Evolutionary conservation across 768 basidiomycete genomes (phyloP).

Genomic region (Gymnopilus junonius): DNA sequence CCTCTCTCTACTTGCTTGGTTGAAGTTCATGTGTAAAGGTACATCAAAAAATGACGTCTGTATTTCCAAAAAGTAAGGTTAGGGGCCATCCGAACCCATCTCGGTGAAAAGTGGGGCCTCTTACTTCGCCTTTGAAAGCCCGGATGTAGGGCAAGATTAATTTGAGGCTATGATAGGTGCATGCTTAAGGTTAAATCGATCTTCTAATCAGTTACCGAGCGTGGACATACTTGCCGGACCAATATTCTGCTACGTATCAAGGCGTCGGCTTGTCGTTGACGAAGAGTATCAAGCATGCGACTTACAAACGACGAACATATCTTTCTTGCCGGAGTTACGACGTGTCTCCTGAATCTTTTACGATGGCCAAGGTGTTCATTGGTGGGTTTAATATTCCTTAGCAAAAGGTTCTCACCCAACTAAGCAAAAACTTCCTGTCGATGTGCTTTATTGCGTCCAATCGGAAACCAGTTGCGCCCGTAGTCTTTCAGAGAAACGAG

Average conservation of each 20-base stretch:
- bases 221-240: slow-evolving; percentile 67
- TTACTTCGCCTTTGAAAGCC: slow-evolving; percentile 68
- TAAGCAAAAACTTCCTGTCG: slow-evolving; percentile 67
- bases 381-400: no score
- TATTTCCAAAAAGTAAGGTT: neutral
- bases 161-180: slow-evolving; percentile 42
- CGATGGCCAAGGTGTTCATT: neutral
- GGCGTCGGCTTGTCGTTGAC: neutral
- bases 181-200: neutral
- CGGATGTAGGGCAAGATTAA: slow-evolving; percentile 60
- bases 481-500: slow-evolving; percentile 49
- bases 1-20: slow-evolving; percentile 72
- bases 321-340: slow-evolving; percentile 41
- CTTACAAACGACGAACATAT: slow-evolving; percentile 64
- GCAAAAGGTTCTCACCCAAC: slow-evolving; percentile 56
- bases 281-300: neutral
- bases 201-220: neutral
- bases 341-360: slow-evolving; percentile 59
- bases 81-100: neutral
- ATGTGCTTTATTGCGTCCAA: slow-evolving; percentile 94
- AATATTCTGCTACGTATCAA: slow-evolving; percentile 71
- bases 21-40: slow-evolving; percentile 84
- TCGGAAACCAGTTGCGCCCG: slow-evolving; percentile 75
- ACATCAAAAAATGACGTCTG: slow-evolving; percentile 93
- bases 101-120: slow-evolving; percentile 14